Percentiles rank a stretch among this genome's conserved stretches.
Conservation (phyloP, 2,329 filamentous ascomycete species). For the Ceratocystis cacaofunesta region DNA sequence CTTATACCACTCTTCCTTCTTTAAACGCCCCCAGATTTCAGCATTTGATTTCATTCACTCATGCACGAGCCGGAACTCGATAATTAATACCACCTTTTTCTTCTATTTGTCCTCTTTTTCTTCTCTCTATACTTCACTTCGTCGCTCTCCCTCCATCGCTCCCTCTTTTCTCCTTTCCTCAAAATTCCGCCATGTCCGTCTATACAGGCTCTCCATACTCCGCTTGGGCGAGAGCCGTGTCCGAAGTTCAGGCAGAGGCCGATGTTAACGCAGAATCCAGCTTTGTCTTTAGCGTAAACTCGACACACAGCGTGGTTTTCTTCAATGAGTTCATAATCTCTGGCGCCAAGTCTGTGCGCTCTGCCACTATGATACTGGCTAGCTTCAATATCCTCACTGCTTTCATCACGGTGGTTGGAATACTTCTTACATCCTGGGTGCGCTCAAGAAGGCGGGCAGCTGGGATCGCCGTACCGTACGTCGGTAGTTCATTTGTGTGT, state of each 20-base stretch:
- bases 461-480: slow-evolving; percentile 20
- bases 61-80: not conserved
- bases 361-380: slow-evolving; percentile 46
- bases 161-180: not conserved
- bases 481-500: slow-evolving; percentile 31
- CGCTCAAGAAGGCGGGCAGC: slow-evolving; percentile 28
- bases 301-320: slow-evolving; percentile 27
- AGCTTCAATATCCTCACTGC: slow-evolving; percentile 46
- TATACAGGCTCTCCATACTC: slow-evolving; percentile 1
- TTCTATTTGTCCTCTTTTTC: not conserved
- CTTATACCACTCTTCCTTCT: not conserved
- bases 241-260: not conserved
- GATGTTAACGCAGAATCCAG: slow-evolving; percentile 17
- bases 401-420: slow-evolving; percentile 39
- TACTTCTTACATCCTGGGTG: slow-evolving; percentile 41
- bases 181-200: slow-evolving; percentile 8
- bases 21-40: not conserved
- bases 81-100: slow-evolving; percentile 2
- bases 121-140: not conserved
- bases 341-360: slow-evolving; percentile 42
- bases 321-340: slow-evolving; percentile 38
- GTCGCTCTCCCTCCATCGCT: not conserved
- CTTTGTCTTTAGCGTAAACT: slow-evolving; percentile 25
- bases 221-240: slow-evolving; percentile 10
- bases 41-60: not conserved